phyloP scores from a whole-genome alignment of 768 basidiomycete species.

The Leccinum aurantiacum region DNA sequence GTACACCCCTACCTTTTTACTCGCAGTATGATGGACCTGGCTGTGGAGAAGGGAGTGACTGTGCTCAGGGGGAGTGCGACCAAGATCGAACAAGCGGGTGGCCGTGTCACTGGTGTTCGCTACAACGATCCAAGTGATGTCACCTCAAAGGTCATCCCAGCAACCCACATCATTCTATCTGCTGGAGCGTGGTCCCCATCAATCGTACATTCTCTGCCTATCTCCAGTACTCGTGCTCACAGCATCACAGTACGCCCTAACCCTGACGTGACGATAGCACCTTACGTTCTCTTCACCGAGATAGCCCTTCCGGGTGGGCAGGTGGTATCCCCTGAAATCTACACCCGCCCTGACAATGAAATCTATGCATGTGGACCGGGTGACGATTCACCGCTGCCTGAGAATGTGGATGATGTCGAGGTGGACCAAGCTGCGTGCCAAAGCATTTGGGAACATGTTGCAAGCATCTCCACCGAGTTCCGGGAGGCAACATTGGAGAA shows the following conservation, averaged over 20 bases:
- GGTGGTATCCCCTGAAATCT: slow-evolving; percentile 61
- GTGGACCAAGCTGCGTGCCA: slow-evolving; percentile 59
- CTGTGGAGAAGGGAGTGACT: slow-evolving; percentile 51
- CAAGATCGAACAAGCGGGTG: slow-evolving; percentile 42
- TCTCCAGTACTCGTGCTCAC: slow-evolving; percentile 67
- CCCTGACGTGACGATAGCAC: slow-evolving; percentile 49
- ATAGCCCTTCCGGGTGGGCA: slow-evolving; percentile 44
- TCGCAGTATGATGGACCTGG: slow-evolving; percentile 65
- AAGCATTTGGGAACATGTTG: slow-evolving; percentile 53
- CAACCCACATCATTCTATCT: slow-evolving; percentile 71
- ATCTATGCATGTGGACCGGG: slow-evolving; percentile 80
- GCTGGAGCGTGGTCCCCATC: slow-evolving; percentile 87
- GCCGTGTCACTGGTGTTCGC: slow-evolving; percentile 49
- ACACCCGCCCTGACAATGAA: slow-evolving; percentile 67
- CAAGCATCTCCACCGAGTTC: slow-evolving; percentile 59
- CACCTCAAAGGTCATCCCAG: slow-evolving; percentile 41
- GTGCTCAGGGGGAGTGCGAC: slow-evolving; percentile 49
- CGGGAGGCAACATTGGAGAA: slow-evolving; percentile 51
- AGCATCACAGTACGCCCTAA: slow-evolving; percentile 64
- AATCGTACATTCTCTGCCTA: slow-evolving; percentile 55
- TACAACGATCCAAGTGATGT: slow-evolving; percentile 29
- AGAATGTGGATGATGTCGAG: slow-evolving; percentile 67
- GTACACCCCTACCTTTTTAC: slow-evolving; percentile 79
- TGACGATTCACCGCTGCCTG: slow-evolving; percentile 68
- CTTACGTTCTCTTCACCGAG: slow-evolving; percentile 84